These are phyloP conservation scores for Syzygium aqueum DNA, from an alignment of 345 rosid species.

Conservation along the genomic window DNA sequence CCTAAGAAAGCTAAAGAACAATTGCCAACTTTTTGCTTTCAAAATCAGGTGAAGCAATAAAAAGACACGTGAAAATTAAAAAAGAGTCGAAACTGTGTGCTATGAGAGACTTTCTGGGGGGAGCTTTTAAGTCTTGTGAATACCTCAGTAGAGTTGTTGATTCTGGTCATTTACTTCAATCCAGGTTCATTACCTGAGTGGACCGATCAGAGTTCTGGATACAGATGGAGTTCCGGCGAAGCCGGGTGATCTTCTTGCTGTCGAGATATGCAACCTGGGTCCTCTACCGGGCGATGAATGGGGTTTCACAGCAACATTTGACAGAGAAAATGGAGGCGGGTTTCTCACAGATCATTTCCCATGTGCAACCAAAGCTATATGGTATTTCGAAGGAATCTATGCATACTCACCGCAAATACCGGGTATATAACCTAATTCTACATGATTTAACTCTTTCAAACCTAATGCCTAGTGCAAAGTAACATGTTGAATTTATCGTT, in stretches of 20 bases:
- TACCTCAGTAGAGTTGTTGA: background rate
- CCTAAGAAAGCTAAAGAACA: background rate
- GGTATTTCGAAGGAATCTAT: constrained; percentile 91
- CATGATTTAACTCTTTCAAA: background rate
- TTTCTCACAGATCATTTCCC: constrained; percentile 93
- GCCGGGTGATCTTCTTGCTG: constrained; percentile 79
- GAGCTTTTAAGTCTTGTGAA: background rate
- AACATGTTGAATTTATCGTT: background rate
- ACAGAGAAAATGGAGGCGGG: constrained; percentile 91
- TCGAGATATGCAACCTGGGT: constrained; percentile 84
- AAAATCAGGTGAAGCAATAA: background rate
- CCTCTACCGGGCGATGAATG: constrained; percentile 90
- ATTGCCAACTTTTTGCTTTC: background rate
- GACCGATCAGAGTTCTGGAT: constrained; percentile 64
- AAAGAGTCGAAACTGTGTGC: background rate
- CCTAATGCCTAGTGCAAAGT: background rate
- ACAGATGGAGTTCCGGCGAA: constrained; percentile 54
- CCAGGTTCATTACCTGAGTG: constrained; percentile 81
- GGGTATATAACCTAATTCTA: constrained; percentile 21
- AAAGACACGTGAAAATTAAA: background rate
- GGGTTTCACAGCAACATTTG: constrained; percentile 76
- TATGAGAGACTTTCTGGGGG: background rate
- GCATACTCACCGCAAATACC: constrained; percentile 89
- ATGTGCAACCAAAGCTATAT: constrained; percentile 83
- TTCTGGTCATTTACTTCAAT: background rate